A percentile compares a stretch with the other conserved stretches of the same genome.
Evolutionary conservation across 176 grass and related monocot species (phyloP).

Genomic region (Raddia guianensis): DNA sequence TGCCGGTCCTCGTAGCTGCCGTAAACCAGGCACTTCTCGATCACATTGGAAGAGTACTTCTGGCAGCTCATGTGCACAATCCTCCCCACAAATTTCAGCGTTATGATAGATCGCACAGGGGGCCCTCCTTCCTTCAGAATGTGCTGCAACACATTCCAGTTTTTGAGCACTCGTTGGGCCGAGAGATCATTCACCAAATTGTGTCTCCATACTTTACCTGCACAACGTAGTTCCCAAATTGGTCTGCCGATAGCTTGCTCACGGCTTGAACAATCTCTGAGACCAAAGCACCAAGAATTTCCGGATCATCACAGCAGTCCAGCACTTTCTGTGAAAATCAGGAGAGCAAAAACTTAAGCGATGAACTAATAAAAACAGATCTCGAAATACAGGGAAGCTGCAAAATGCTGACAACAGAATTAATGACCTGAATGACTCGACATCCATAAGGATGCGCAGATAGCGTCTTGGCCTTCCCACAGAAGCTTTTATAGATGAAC

Average conservation of each 20-base stretch:
- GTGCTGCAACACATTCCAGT: slow-evolving; percentile 24
- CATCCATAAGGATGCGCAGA: slow-evolving; percentile 51
- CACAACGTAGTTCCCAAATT: slow-evolving; percentile 63
- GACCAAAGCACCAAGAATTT: slow-evolving; percentile 30
- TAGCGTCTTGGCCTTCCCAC: slow-evolving; percentile 24
- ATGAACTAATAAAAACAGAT: not conserved
- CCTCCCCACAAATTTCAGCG: slow-evolving; percentile 33
- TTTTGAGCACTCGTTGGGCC: not conserved
- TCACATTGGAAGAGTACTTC: slow-evolving; percentile 58
- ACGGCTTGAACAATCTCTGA: slow-evolving; percentile 40
- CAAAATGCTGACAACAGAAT: not conserved
- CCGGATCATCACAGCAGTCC: slow-evolving; percentile 34
- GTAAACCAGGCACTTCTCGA: slow-evolving; percentile 52
- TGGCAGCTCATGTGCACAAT: slow-evolving; percentile 53
- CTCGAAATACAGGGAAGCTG: not conserved
- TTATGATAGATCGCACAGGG: slow-evolving; percentile 27
- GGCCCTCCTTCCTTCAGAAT: slow-evolving; percentile 55
- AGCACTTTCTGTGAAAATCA: slow-evolving; percentile 48
- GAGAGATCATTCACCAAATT: not conserved
- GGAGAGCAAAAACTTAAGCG: not conserved
- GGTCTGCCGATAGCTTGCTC: slow-evolving; percentile 33
- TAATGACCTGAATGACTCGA: slow-evolving; percentile 63
- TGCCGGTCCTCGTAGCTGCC: slow-evolving; percentile 39
- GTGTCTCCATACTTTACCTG: slow-evolving; percentile 36
- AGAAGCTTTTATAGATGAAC: slow-evolving; percentile 46